Percentiles rank a stretch among this genome's conserved stretches.
These are phyloP conservation scores for Fusarium floridanum DNA, from an alignment of 2,329 filamentous ascomycete species.

Conservation along the genomic window DNA sequence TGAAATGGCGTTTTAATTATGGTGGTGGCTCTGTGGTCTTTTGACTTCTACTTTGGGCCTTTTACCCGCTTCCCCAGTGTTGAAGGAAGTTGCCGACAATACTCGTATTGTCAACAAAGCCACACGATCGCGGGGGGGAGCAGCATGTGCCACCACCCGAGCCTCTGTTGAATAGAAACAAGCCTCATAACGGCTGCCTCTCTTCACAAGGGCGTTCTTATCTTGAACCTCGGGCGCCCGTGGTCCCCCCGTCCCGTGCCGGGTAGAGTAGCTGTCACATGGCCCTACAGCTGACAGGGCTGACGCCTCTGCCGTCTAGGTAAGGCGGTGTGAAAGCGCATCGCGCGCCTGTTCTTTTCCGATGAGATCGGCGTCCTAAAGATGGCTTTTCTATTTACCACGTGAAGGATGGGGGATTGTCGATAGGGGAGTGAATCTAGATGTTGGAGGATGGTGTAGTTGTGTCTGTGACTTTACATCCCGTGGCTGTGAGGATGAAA, in stretches of 20 bases:
- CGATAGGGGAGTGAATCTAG: neutral
- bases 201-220: neutral
- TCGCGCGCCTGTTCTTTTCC: neutral
- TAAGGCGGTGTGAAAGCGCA: constrained; percentile 21
- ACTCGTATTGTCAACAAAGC: constrained; percentile 14
- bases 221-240: constrained; percentile 29
- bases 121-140: neutral
- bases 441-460: constrained; percentile 16
- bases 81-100: constrained; percentile 7
- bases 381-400: neutral
- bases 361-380: constrained; percentile 17
- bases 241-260: constrained; percentile 34
- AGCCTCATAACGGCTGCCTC: constrained; percentile 14
- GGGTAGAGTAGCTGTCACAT: constrained; percentile 25
- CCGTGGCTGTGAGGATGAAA: constrained; percentile 1
- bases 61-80: neutral
- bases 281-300: constrained; percentile 5
- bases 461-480: constrained; percentile 7
- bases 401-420: neutral
- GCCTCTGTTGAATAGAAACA: constrained; percentile 16
- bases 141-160: constrained; percentile 28
- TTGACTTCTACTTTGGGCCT: neutral
- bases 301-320: constrained; percentile 30
- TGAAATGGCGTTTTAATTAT: constrained; percentile 25
- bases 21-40: neutral